Percentiles rank a stretch among this genome's conserved stretches.
Evolutionary conservation across 768 basidiomycete species (phyloP).

Genomic region (Phylloporus rhodoxanthus): DNA sequence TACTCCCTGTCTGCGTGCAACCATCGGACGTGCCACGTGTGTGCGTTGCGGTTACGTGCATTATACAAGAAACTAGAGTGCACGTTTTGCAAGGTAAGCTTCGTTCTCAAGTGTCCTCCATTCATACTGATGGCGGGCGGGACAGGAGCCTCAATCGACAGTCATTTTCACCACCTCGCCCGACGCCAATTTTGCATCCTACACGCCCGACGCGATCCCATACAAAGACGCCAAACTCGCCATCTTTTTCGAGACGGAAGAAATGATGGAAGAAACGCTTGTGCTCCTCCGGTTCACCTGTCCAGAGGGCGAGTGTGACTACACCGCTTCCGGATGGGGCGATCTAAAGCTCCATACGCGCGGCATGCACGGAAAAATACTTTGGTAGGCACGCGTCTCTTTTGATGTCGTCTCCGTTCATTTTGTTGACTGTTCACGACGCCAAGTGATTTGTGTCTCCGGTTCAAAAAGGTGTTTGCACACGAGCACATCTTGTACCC

Average conservation of each 20-base stretch:
- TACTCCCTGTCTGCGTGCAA: slow-evolving; percentile 86
- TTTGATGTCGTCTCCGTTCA: background rate
- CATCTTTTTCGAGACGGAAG: slow-evolving; percentile 82
- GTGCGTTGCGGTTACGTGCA: slow-evolving; percentile 79
- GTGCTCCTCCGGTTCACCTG: slow-evolving; percentile 93
- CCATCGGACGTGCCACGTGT: slow-evolving; percentile 93
- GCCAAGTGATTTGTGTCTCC: slow-evolving; percentile 76
- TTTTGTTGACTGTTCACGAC: background rate
- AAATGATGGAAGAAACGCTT: slow-evolving; percentile 93
- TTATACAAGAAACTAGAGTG: slow-evolving; percentile 93
- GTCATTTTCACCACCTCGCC: slow-evolving; percentile 72
- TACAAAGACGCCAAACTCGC: slow-evolving; percentile 68
- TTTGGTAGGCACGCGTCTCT: slow-evolving; percentile 55
- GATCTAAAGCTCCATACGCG: slow-evolving; percentile 84
- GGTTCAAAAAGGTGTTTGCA: slow-evolving; percentile 87
- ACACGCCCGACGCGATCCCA: slow-evolving; percentile 46
- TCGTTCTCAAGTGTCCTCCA: no score
- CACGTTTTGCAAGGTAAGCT: slow-evolving; percentile 86
- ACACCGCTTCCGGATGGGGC: slow-evolving; percentile 81
- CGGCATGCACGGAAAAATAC: slow-evolving; percentile 62
- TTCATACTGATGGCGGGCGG: background rate
- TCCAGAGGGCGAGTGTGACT: slow-evolving; percentile 77
- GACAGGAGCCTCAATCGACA: slow-evolving; percentile 62
- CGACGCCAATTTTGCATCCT: slow-evolving; percentile 57
- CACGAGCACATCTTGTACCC: slow-evolving; percentile 91